Conservation (phyloP, 257 asterid species). For the Solanum etuberosum region DNA sequence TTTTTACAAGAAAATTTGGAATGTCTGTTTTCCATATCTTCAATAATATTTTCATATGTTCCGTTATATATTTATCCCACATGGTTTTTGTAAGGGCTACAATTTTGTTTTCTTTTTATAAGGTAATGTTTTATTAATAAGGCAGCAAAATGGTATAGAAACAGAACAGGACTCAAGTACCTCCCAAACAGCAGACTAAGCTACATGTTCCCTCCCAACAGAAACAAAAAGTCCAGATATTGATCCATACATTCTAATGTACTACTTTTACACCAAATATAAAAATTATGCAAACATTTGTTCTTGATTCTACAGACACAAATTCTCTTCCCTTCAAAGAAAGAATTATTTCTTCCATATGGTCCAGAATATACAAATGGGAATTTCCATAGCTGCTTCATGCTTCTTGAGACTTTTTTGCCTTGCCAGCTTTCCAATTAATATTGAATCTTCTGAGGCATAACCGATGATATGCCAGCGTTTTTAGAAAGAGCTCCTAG, state of each 20-base stretch:
- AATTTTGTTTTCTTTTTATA: background rate
- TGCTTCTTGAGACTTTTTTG: background rate
- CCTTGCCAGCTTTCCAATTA: background rate
- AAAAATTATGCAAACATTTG: background rate
- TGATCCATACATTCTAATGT: background rate
- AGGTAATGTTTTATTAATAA: background rate
- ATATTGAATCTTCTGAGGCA: background rate
- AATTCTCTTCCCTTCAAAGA: background rate
- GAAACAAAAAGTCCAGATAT: background rate
- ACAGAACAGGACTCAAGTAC: background rate
- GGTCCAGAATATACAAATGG: background rate
- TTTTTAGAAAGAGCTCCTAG: background rate
- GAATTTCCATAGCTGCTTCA: background rate
- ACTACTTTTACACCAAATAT: background rate
- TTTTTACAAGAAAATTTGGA: background rate
- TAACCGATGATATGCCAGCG: background rate
- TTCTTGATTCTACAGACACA: background rate
- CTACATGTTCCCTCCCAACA: background rate
- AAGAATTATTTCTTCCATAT: background rate
- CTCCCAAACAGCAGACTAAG: background rate
- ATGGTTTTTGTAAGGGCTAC: background rate
- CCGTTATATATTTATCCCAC: background rate
- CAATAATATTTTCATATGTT: background rate
- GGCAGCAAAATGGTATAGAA: background rate
- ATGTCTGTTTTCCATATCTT: background rate